Conservation (phyloP, 371 early-diverging fungal genomes). For the Mortierella sp. region DNA sequence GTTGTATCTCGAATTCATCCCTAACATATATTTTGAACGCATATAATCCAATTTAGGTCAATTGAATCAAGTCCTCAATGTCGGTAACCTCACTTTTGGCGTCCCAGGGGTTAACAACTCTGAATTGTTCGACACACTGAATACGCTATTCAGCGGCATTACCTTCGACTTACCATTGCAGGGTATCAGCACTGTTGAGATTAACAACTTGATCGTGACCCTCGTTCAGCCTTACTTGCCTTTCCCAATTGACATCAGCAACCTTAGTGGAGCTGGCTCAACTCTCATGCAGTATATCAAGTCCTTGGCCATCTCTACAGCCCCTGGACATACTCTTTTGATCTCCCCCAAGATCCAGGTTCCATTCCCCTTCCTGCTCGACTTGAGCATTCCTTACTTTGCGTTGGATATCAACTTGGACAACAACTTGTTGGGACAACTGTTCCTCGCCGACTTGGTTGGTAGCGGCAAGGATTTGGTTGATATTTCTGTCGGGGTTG, state of each 20-base stretch:
- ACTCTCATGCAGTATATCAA: constrained; percentile 36
- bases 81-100: constrained; percentile 52
- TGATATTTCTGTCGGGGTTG: constrained; percentile 48
- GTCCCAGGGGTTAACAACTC: constrained; percentile 2
- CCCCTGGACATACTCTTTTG: constrained; percentile 52
- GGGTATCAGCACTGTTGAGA: constrained; percentile 36
- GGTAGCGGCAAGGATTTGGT: constrained; percentile 43
- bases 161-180: constrained; percentile 31
- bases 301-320: constrained; percentile 42
- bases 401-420: constrained; percentile 49
- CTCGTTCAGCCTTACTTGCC: constrained; percentile 23
- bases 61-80: constrained; percentile 40
- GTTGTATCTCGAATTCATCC: neutral
- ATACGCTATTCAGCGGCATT: constrained; percentile 38
- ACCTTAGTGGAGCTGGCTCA: constrained; percentile 30
- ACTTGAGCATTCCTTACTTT: constrained; percentile 52
- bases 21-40: neutral
- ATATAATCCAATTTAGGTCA: constrained; percentile 12
- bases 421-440: constrained; percentile 33
- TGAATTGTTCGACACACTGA: constrained; percentile 9
- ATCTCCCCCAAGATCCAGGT: constrained; percentile 41
- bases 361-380: constrained; percentile 41
- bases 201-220: constrained; percentile 26
- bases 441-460: constrained; percentile 44
- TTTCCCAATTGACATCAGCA: constrained; percentile 52